Evolutionary conservation across 495 filamentous ascomycete genomes (phyloP).

Genomic region (Neurospora hispaniola): DNA sequence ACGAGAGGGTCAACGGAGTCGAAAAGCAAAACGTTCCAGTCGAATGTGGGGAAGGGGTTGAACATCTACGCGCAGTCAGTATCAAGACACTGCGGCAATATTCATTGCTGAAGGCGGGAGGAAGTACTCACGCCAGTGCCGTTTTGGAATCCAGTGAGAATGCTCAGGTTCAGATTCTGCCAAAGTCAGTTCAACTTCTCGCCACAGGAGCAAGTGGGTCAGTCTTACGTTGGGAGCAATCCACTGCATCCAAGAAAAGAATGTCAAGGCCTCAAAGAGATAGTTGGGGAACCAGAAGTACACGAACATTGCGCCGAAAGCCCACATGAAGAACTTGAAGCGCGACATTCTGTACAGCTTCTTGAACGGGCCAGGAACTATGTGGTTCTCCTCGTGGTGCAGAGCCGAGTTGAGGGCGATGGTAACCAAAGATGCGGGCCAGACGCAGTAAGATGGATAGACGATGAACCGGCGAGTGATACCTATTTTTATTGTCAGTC

Average conservation of each 20-base stretch:
- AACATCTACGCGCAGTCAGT: constrained; percentile 2
- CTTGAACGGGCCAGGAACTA: constrained; percentile 24
- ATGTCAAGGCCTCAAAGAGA: constrained; percentile 26
- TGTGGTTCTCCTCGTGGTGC: constrained; percentile 24
- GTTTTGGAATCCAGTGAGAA: constrained; percentile 21
- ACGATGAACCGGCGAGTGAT: constrained; percentile 42
- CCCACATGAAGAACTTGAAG: constrained; percentile 25
- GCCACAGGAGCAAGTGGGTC: neutral
- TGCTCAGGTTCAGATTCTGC: constrained; percentile 18
- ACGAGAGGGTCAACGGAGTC: constrained; percentile 22
- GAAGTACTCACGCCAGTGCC: constrained; percentile 16
- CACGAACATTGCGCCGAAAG: constrained; percentile 28
- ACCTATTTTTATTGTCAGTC: neutral
- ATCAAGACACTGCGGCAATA: too few relatives aligned
- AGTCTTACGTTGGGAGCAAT: constrained; percentile 21
- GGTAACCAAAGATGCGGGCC: constrained; percentile 33
- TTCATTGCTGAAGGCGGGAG: too few relatives aligned
- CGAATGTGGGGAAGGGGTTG: constrained; percentile 31
- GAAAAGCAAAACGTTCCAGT: constrained; percentile 32
- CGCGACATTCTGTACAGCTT: constrained; percentile 23
- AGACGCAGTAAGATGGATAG: constrained; percentile 34
- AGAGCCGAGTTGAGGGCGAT: constrained; percentile 36
- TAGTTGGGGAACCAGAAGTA: constrained; percentile 39
- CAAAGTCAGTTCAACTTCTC: neutral
- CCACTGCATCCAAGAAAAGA: constrained; percentile 36